Evolutionary conservation across 2,329 filamentous ascomycete genomes (phyloP).

Genomic region (Aspergillus sp.): DNA sequence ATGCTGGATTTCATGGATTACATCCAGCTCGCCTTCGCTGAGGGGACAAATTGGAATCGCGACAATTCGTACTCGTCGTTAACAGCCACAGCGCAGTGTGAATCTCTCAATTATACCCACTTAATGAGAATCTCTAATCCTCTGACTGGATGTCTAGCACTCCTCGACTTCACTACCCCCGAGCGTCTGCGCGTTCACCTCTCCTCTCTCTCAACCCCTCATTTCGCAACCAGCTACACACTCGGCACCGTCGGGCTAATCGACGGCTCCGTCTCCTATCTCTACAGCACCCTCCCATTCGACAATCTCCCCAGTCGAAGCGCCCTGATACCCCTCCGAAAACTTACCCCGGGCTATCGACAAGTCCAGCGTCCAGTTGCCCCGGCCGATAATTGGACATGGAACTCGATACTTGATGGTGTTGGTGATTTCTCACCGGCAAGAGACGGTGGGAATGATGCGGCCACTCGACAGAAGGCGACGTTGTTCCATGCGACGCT

Average conservation of each 20-base stretch:
- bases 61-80: conserved; percentile 88
- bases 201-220: conserved; percentile 82
- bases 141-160: conserved; percentile 46
- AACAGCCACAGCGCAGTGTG: conserved; percentile 76
- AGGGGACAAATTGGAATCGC: conserved; percentile 77
- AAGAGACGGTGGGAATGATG: conserved; percentile 27
- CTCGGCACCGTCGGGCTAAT: conserved; percentile 84
- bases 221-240: conserved; percentile 91
- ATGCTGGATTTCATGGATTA: conserved; percentile 99
- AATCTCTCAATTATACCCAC: conserved; percentile 13
- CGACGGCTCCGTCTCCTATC: conserved; percentile 93
- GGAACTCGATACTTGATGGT: conserved; percentile 24
- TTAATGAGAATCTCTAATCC: background rate
- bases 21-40: conserved; percentile 83
- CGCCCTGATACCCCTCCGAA: conserved; percentile 65
- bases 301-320: conserved; percentile 60
- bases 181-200: conserved; percentile 77
- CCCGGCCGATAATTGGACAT: conserved; percentile 27
- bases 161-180: conserved; percentile 84
- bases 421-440: conserved; percentile 11
- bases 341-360: conserved; percentile 74
- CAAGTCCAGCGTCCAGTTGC: conserved; percentile 53
- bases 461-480: conserved; percentile 23
- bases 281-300: conserved; percentile 83
- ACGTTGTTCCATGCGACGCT: conserved; percentile 41